Evolutionary conservation across 495 filamentous ascomycete species (phyloP), one percentile per base, ranked within the genome.

Genomic region (Penicillium coprophilum): DNA sequence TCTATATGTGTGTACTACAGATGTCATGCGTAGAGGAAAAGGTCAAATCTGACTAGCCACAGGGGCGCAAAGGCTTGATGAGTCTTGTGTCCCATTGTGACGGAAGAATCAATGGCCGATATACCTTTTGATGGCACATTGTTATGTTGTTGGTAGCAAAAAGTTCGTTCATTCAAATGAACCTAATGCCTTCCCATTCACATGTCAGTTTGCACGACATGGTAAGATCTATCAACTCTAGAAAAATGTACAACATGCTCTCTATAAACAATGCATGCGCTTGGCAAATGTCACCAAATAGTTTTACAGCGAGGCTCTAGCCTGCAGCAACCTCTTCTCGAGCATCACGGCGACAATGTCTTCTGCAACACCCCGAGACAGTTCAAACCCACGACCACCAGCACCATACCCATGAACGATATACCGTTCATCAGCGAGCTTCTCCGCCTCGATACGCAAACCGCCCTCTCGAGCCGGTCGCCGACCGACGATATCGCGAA

Each of bases 391-490:
- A 34, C 85, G 70, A 6, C 84, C 85, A 13, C 84, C 85, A 52
- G 82, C 70, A 13, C 85, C 85, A 65, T 87, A 87, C 6, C 81
- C 84, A 74, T 87, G 84, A 39, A 87, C 77, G 17, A 87, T 66
- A 9, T 36, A 49, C 21, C 59, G 59, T 1, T 56, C 66, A 15
- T 57, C 61, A 7, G 40, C 55, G 6, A 74, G 32, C 21, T 68
- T 68, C 10, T 74, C 79, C 10, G 64, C 65, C 55, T 77, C 75
- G 24, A 78, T 65, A 10, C 77, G 63, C 66, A 76, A 59, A 15
- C 77, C 77, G 2, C 76, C 76, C 53, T 77, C 69, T 21, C 76
- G 64, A 11, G 75, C 71, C 24, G 76, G 76, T 39, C 76, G 59
- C 2, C 76, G 61, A 12, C 76, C 76, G 20, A 79, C 74, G 56